phyloP scores from a whole-genome alignment of 2,329 filamentous ascomycete species.

The Pseudofabraea citricarpa region DNA sequence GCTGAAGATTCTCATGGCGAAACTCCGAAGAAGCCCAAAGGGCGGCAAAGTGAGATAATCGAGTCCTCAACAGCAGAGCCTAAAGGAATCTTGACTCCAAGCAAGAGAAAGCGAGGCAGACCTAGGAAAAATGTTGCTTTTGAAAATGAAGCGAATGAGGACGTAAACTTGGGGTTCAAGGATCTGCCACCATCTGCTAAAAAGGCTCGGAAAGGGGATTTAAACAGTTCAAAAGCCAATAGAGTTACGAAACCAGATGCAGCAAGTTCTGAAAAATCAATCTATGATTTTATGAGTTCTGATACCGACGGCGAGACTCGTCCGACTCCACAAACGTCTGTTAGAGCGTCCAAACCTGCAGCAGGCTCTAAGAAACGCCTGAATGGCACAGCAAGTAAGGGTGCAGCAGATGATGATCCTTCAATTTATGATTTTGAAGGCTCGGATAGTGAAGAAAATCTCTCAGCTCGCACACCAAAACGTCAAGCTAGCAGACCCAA shows the following conservation, averaged over 20 bases:
- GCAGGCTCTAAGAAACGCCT: background rate
- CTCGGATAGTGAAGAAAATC: too few relatives aligned
- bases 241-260: slow-evolving; percentile 17
- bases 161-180: slow-evolving; percentile 39
- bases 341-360: background rate
- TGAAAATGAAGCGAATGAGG: slow-evolving; percentile 33
- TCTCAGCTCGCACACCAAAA: too few relatives aligned
- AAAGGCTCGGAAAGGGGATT: background rate
- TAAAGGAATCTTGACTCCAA: slow-evolving; percentile 51
- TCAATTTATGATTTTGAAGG: too few relatives aligned
- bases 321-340: too few relatives aligned
- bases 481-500: background rate
- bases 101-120: slow-evolving; percentile 35
- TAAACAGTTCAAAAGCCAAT: background rate
- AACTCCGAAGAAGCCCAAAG: background rate
- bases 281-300: background rate
- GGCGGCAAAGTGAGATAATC: background rate
- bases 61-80: slow-evolving; percentile 22
- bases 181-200: slow-evolving; percentile 36
- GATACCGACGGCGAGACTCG: background rate
- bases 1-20: background rate
- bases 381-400: background rate
- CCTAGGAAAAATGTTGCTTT: slow-evolving; percentile 50
- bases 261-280: slow-evolving; percentile 7
- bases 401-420: background rate